Base-by-base conservation (phyloP, 441 rosid species). In the Gossypium schwendimanii region DNA sequence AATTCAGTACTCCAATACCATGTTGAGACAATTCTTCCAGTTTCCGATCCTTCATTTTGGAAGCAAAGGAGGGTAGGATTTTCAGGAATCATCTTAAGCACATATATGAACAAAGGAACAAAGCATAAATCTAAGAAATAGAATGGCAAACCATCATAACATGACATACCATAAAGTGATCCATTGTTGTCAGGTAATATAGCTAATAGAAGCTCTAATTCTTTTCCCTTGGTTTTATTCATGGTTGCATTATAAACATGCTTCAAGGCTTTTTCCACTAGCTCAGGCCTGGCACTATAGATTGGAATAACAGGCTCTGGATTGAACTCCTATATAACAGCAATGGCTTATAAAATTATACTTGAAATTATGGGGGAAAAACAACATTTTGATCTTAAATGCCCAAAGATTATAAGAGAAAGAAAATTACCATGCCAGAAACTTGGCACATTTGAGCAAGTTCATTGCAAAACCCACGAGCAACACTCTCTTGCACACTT, bases 111-210 rank as follows among this genome's bases (percentile, higher is more conserved):
- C 52, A 18, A 18, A 18, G 24, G 45, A 67, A 28, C 31, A 26
- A 50, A 50, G 17, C 60, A 67, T 15, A 26, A 3, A 50, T 52
- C 72, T 28, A 28, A 9, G 28, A 52, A 24, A 14, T 59, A 15
- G 15, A 23, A 57, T 11, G 9, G 53, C 50, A 31, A 53, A 49
- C 23, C 28, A 52, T 62, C 47, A 57, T 8, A 53, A 72, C 47
- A 76, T 33, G 12, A 33, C 79, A 72, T 87, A 94, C 99, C 99
- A 71, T 95, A 95, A 58, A 93, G 86, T 58, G 99, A 85, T 20
- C 99, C 99, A 63, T 93, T 95, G 78, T 87, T 93, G 84, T 95
- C 99, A 4, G 99, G 99, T 74, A 95, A 84, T 81, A 95, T 95
- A 47, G 81, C 97, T 75, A 95, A 75, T 15, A 95, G 77, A 80